These are phyloP conservation scores for Craterostigma plantagineum DNA, from an alignment of 257 asterid species.

Conservation along the genomic window DNA sequence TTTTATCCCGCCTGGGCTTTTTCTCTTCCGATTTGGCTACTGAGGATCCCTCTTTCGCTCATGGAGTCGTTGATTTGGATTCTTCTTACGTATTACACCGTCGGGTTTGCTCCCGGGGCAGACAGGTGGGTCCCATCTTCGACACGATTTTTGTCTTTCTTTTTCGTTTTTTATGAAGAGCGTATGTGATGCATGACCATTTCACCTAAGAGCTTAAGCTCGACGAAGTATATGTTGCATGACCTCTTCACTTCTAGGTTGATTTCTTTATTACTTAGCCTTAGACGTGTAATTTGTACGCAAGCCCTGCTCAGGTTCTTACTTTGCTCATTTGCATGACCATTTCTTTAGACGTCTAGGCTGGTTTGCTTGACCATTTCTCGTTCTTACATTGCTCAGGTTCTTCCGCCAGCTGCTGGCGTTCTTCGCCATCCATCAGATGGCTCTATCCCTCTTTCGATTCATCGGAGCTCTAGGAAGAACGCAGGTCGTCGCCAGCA, in stretches of 20 bases:
- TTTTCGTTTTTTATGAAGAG: no score
- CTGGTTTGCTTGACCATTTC: no score
- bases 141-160: no score
- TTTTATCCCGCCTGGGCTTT: constrained; percentile 68
- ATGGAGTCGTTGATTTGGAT: constrained; percentile 56
- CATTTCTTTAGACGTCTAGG: no score
- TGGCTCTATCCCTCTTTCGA: constrained; percentile 64
- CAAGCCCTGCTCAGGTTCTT: no score
- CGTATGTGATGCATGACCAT: neutral
- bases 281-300: no score
- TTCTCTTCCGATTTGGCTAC: constrained; percentile 57
- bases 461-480: constrained; percentile 57
- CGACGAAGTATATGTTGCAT: no score
- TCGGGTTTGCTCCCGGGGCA: constrained; percentile 61
- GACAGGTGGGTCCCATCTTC: constrained; percentile 34
- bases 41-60: constrained; percentile 40
- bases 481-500: constrained; percentile 56
- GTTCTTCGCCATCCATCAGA: constrained; percentile 50
- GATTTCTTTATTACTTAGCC: no score
- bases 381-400: constrained; percentile 10
- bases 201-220: no score
- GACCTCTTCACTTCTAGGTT: no score
- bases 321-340: no score
- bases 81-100: constrained; percentile 48
- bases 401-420: constrained; percentile 50